phyloP scores from a whole-genome alignment of 805 yeast genomes.

The Aciculoconidium aculeatum region DNA sequence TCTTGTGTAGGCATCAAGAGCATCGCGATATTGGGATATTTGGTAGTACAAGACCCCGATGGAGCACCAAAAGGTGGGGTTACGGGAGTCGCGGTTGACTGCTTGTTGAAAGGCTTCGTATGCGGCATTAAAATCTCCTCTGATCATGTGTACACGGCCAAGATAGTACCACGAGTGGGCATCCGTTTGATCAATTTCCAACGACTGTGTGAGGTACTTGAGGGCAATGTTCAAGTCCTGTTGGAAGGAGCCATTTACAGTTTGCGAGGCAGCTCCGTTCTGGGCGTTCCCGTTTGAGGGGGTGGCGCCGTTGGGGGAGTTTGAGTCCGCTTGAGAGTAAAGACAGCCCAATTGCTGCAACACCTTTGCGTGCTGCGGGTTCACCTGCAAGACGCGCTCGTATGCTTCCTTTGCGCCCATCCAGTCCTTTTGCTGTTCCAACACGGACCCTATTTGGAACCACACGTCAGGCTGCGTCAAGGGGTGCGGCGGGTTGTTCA shows the following conservation, averaged over 20 bases:
- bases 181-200: conserved; percentile 84
- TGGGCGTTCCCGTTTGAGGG: conserved; percentile 9
- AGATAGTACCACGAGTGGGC: conserved; percentile 97
- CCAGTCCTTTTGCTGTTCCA: conserved; percentile 91
- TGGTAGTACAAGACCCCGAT: conserved; percentile 95
- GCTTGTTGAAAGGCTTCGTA: conserved; percentile 99
- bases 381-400: conserved; percentile 82
- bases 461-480: conserved; percentile 95
- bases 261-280: conserved; percentile 6
- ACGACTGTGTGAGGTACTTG: conserved; percentile 73
- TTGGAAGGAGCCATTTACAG: conserved; percentile 38
- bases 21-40: conserved; percentile 93
- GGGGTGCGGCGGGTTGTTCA: conserved; percentile 90
- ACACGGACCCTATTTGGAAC: conserved; percentile 96
- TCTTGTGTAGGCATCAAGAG: conserved; percentile 93
- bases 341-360: conserved; percentile 94
- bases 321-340: conserved; percentile 58
- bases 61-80: conserved; percentile 97
- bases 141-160: conserved; percentile 95
- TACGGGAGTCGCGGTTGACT: conserved; percentile 91
- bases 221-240: conserved; percentile 78
- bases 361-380: conserved; percentile 93
- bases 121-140: conserved; percentile 91
- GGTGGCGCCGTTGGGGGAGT: conserved; percentile 20
- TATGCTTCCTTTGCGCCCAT: conserved; percentile 91